Evolutionary conservation across 75 land plant species (phyloP), one percentile per base, ranked within the genome.

Genomic region (Selaginella tamariscina): DNA sequence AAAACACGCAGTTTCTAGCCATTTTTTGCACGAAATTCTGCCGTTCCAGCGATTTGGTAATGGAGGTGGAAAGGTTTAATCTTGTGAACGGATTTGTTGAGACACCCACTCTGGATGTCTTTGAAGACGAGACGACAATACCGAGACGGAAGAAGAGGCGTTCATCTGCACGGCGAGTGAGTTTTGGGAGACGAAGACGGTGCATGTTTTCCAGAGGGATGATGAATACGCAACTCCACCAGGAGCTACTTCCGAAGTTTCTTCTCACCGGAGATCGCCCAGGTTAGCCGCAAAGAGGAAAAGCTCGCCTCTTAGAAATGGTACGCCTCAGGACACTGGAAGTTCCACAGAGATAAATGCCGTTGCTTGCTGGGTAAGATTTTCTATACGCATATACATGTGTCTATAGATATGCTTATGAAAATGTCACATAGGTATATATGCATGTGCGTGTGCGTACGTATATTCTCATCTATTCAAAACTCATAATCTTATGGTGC

Each of bases 161-260:
- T 27, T 71, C 73, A 13, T 71, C 73, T 1, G 29, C 44, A 27
- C 65, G 73, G 32, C 73, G 73, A 27, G 73, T 71, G 23, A 71
- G 73, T 31, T 71, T 71, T 27, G 73, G 23, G 73, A 71, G 55
- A 44, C 22, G 65, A 49, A 65, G 44, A 62, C 73, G 30, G 64
- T 71, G 28, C 73, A 71, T 32, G 73, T 71, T 0, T 71, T 71
- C 29, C 66, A 65, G 1, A 60, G 73, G 32, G 73, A 71, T 49
- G 73, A 71, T 32, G 73, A 71, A 15, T 71, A 71, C 27, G 73
- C 62, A 66, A 71, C 73, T n/a, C 73, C 73, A 27, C 73, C 73
- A 1, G 73, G 64, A 39, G 73, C 66, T 21, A 64, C 66, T 18
- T 33, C 29, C 55, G 33, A 33, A n/a, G 66, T 24, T 32, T 32